Evolutionary conservation across 495 filamentous ascomycete genomes (phyloP), one percentile per base, ranked within the genome.

Genomic region (Hypoxylon rickii): DNA sequence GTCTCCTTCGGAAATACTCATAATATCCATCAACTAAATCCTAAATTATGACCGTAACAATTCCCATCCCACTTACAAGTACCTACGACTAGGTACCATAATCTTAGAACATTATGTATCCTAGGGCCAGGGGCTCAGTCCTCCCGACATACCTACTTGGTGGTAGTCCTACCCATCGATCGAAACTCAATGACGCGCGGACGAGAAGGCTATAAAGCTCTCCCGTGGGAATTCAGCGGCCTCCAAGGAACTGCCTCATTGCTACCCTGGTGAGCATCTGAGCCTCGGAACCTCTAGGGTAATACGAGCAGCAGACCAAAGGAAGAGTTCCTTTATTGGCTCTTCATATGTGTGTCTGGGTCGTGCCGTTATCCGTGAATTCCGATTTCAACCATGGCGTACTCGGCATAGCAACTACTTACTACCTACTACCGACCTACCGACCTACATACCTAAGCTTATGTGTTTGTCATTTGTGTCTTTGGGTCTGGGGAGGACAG

Each of bases 281-380:
- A 55, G 58, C 58, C 58, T 51, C 41, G n/a, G 33, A 51, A 21
- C 32, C 19, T 20, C 34, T 6, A 48, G 19, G 42, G 26, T 48
- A 47, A 44, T 48, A 42, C 52, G 46, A 37, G 32, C 41, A 51
- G 41, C 29, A 48, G 31, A 52, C 10, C 26, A 34, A 24, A 6
- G 31, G 13, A 13, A 44, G 21, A 56, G 55, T 61, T 45, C 45
- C 24, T 49, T 11, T 41, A 22, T 18, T 32, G 12, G 20, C 3
- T 34, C 40, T 39, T 13, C 24, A 29, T 29, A 29, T 10, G 20
- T 32, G 53, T 41, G 31, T 53, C 47, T 52, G 32, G 32, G 33
- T 38, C 44, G 47, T 63, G 49, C 53, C 54, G 53, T 58, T 53
- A 52, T 37, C 58, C 52, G 43, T 33, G 5, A 51, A 7, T 20